Conservation (phyloP, 2,329 filamentous ascomycete genomes). For the Talaromyces sp. region DNA sequence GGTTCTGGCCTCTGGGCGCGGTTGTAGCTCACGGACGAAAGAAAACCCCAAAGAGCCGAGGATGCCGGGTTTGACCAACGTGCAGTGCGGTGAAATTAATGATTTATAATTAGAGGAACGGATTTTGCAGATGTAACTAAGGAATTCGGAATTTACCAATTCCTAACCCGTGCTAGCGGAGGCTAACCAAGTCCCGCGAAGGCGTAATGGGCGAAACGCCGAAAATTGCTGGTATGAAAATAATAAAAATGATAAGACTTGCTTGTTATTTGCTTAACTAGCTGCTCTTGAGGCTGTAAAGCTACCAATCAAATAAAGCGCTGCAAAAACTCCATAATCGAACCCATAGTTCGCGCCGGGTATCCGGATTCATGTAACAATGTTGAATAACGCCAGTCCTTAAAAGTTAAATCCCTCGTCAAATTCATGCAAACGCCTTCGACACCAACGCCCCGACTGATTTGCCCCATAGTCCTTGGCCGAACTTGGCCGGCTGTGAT, state of each 20-base stretch:
- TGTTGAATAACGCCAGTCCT: background rate
- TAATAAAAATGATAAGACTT: background rate
- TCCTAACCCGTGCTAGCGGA: background rate
- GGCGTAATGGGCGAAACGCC: background rate
- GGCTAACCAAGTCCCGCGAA: background rate
- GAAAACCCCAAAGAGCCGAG: too few relatives aligned
- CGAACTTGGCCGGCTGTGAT: constrained; percentile 18
- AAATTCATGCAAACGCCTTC: constrained; percentile 7
- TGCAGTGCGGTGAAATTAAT: background rate
- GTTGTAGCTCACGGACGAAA: background rate
- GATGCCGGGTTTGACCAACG: too few relatives aligned
- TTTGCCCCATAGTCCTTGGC: constrained; percentile 34
- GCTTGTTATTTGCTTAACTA: background rate
- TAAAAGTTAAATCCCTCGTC: background rate
- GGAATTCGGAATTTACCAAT: background rate
- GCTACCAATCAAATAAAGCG: background rate
- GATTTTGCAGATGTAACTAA: background rate
- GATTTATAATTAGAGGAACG: background rate
- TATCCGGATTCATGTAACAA: background rate
- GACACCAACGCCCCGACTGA: constrained; percentile 15
- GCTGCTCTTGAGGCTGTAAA: background rate
- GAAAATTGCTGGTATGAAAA: too few relatives aligned
- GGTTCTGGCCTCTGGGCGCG: background rate
- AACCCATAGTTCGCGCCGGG: background rate
- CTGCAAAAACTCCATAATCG: background rate